Evolutionary conservation across 345 rosid genomes (phyloP), one percentile per base, ranked within the genome.

Genomic region (Arabidopsis suecica): DNA sequence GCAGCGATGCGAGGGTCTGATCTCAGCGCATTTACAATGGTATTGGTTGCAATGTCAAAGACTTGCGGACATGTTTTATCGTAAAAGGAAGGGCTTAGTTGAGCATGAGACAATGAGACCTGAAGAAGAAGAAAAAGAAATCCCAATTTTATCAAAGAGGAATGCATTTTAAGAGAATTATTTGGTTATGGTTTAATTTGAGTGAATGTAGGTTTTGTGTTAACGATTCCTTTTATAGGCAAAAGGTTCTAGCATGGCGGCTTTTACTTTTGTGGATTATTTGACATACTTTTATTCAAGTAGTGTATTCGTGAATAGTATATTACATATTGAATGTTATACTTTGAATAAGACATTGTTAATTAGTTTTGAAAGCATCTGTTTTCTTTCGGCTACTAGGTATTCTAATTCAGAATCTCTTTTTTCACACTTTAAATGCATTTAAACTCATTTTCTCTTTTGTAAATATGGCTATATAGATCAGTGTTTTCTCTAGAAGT

Each of bases 21-120:
- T 71, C 75, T 71, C 10, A 62, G 74, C 18, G 83, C 89, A 9
- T 73, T 57, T 3, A 22, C 14, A 16, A 86, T 79, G 11, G 86
- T 83, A 0, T 80, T 79, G 49, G 73, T 68, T 7, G 68, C 87
- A 59, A 83, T 44, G 80, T 64, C 11, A 83, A 84, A 84, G 61
- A 88, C 88, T 78, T 78, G 9, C 2, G 93, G 93, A 56, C 93
- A 90, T 28, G 76, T 58, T 36, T 66, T 42, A 16, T 81, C 82
- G 28, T 87, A 90, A 82, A 79, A 90, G 49, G 54, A 1, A 47
- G 93, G 86, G 47, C 86, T 73, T 54, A 73, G 48, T 34, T 73
- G 71, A 33, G 77, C 77, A 1, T 55, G 37, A 33, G 64, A 73
- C 23, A 55, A 55, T 64, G 71, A n/a, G 33, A 55, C 48, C 13